Evolutionary conservation across 75 land plant genomes (phyloP).

Genomic region (Isoetes taiwanensis): DNA sequence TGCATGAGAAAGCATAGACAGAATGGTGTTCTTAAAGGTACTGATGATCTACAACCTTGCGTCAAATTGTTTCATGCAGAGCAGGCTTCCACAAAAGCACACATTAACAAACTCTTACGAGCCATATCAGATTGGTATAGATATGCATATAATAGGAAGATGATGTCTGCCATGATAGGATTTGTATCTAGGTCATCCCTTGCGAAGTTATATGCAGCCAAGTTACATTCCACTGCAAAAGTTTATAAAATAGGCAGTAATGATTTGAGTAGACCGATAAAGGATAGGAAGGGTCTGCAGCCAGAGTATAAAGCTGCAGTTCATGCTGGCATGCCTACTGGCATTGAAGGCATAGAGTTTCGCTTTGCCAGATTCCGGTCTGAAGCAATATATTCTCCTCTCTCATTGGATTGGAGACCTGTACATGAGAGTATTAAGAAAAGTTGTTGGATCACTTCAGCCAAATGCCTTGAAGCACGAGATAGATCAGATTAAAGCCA

Average conservation of each 20-base stretch:
- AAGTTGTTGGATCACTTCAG: too few species aligned
- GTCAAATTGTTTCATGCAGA: conserved; percentile 74
- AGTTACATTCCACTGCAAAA: conserved; percentile 60
- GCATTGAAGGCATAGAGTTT: conserved; percentile 51
- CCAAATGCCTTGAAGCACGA: too few species aligned
- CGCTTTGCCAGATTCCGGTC: conserved; percentile 50
- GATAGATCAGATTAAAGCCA: too few species aligned
- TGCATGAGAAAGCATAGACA: conserved; percentile 52
- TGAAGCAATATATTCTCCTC: conserved; percentile 53
- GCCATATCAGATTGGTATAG: conserved; percentile 64
- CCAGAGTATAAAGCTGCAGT: conserved; percentile 48
- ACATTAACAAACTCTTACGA: conserved; percentile 57
- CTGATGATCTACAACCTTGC: conserved; percentile 56
- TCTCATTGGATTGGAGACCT: conserved; percentile 58
- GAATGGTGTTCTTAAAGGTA: conserved; percentile 50
- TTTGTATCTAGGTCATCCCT: conserved; percentile 60
- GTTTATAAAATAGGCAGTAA: conserved; percentile 58
- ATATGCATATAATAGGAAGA: conserved; percentile 68
- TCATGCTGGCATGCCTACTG: conserved; percentile 51
- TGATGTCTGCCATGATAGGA: conserved; percentile 44
- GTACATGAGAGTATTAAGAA: conserved; percentile 47
- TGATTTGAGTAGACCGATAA: conserved; percentile 56
- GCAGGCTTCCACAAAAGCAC: conserved; percentile 66
- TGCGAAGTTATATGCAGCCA: conserved; percentile 75
- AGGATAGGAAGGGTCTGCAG: conserved; percentile 58